Evolutionary conservation across 805 yeast species (phyloP).

Genomic region (Suhomyces pyralidae): DNA sequence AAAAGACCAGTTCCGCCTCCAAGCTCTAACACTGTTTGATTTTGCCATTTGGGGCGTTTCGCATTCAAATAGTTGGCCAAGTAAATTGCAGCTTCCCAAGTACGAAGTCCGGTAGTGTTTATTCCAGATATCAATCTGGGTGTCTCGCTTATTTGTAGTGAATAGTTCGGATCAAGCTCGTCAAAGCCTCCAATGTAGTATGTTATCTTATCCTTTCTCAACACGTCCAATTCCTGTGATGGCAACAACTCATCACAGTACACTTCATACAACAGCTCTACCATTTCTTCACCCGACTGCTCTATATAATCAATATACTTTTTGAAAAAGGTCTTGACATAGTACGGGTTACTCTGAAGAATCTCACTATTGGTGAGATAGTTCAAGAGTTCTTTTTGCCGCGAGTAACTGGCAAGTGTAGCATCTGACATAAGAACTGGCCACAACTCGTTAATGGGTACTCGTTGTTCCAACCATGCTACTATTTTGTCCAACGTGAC

Average conservation of each 20-base stretch:
- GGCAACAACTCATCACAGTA: constrained; percentile 32
- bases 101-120: constrained; percentile 87
- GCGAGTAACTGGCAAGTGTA: not conserved
- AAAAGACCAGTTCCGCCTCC: constrained; percentile 92
- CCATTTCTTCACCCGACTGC: constrained; percentile 21
- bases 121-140: constrained; percentile 63
- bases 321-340: constrained; percentile 47
- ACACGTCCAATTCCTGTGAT: constrained; percentile 31
- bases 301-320: constrained; percentile 38
- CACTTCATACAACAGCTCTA: constrained; percentile 43
- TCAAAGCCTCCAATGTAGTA: constrained; percentile 31
- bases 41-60: constrained; percentile 12
- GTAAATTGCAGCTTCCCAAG: constrained; percentile 90
- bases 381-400: not conserved
- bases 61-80: constrained; percentile 50
- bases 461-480: constrained; percentile 4
- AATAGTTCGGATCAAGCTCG: constrained; percentile 25
- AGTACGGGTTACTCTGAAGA: constrained; percentile 45
- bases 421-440: not conserved
- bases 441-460: constrained; percentile 3
- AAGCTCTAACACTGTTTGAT: constrained; percentile 56
- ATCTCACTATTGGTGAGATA: not conserved
- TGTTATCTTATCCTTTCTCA: constrained; percentile 36
- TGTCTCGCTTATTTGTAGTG: constrained; percentile 49
- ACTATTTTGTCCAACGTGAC: not conserved